These are phyloP conservation scores for Botryotinia narcissicola DNA, from an alignment of 2,329 filamentous ascomycete species.

Conservation along the genomic window DNA sequence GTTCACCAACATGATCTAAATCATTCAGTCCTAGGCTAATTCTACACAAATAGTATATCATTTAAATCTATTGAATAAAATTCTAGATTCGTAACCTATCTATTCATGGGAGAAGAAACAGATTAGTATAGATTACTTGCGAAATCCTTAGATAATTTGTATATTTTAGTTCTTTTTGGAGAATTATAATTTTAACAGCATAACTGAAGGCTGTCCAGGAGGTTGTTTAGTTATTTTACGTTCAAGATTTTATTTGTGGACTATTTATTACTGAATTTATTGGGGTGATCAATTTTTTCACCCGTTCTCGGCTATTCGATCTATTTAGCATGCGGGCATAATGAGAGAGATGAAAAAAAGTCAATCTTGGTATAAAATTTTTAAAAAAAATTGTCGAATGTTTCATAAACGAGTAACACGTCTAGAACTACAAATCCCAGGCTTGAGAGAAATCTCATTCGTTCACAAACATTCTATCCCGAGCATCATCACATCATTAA, in stretches of 20 bases:
- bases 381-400: not conserved
- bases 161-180: too few species aligned
- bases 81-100: not conserved
- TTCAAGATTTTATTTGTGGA: too few species aligned
- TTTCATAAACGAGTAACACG: not conserved
- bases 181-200: accelerated
- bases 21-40: too few species aligned
- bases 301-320: too few species aligned
- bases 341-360: not conserved
- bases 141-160: not conserved
- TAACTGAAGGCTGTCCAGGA: too few species aligned
- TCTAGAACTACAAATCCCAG: not conserved
- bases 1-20: not conserved
- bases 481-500: not conserved
- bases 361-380: not conserved
- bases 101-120: not conserved
- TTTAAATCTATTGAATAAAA: not conserved
- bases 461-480: not conserved
- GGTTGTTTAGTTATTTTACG: too few species aligned
- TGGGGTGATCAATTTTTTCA: too few species aligned
- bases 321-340: not conserved
- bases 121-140: accelerated
- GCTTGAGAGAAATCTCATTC: not conserved
- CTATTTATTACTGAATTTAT: too few species aligned
- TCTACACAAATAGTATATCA: not conserved